Conservation (phyloP, 768 basidiomycete species). For the Hygrocybe punicea region DNA sequence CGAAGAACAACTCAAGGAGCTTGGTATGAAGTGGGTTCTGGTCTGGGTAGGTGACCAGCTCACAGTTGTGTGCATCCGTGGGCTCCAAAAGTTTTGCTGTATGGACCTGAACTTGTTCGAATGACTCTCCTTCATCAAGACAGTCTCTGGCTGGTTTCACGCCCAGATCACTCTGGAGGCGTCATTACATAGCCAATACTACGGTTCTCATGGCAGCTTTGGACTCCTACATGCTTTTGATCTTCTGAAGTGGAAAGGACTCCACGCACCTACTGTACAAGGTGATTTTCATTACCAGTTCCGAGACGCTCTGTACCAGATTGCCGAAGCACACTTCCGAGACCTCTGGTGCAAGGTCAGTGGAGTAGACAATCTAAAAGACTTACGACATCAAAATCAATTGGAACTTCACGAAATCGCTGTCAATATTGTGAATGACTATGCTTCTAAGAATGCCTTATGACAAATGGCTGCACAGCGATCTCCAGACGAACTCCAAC, state of each 20-base stretch:
- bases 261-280: constrained; percentile 20
- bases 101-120: constrained; percentile 41
- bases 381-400: constrained; percentile 26
- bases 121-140: constrained; percentile 33
- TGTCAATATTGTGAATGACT: constrained; percentile 6
- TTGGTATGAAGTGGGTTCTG: no score
- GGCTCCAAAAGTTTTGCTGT: constrained; percentile 31
- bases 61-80: constrained; percentile 36
- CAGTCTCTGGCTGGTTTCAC: constrained; percentile 43
- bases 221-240: constrained; percentile 32
- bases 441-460: no score
- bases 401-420: constrained; percentile 27
- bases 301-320: constrained; percentile 33
- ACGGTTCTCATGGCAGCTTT: constrained; percentile 25
- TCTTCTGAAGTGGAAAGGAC: constrained; percentile 28
- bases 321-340: constrained; percentile 38
- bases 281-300: constrained; percentile 36
- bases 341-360: constrained; percentile 30
- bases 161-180: constrained; percentile 37
- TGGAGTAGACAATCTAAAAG: constrained; percentile 18
- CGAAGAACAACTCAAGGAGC: constrained; percentile 19
- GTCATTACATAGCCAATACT: constrained; percentile 42
- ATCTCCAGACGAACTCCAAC: constrained; percentile 31
- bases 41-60: no score
- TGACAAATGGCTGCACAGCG: constrained; percentile 22